A percentile compares a stretch with the other conserved stretches of the same genome.
phyloP scores from a whole-genome alignment of 805 yeast species.

The Saccharomycopsis sp. region DNA sequence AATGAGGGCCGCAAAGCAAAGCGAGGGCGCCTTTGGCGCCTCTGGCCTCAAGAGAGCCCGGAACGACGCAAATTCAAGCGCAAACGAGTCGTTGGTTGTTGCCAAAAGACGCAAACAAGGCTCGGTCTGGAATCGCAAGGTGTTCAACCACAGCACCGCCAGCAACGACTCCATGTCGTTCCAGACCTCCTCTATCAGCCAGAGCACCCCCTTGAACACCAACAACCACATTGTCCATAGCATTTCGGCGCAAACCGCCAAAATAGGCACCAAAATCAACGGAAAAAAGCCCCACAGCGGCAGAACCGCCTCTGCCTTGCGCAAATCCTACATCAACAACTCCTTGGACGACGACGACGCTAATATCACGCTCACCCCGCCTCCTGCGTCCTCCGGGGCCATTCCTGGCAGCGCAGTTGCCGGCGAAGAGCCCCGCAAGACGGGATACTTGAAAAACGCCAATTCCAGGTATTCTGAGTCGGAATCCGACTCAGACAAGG shows the following conservation, averaged over 20 bases:
- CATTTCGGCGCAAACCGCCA: background rate
- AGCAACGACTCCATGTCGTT: slow-evolving; percentile 23
- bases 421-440: background rate
- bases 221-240: background rate
- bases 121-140: background rate
- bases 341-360: background rate
- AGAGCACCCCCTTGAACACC: slow-evolving; percentile 32
- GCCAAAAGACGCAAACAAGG: background rate
- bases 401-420: background rate
- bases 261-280: background rate
- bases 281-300: too few species aligned
- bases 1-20: background rate
- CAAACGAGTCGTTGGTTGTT: background rate
- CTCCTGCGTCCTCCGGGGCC: background rate
- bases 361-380: slow-evolving; percentile 13
- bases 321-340: background rate
- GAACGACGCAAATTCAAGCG: background rate
- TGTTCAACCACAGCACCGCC: background rate
- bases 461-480: background rate
- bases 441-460: background rate
- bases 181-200: slow-evolving; percentile 40
- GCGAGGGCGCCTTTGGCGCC: background rate
- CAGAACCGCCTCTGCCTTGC: background rate
- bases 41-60: background rate
- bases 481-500: background rate